Evolutionary conservation across 176 grass and related monocot species (phyloP).

Genomic region (Puya raimondii): DNA sequence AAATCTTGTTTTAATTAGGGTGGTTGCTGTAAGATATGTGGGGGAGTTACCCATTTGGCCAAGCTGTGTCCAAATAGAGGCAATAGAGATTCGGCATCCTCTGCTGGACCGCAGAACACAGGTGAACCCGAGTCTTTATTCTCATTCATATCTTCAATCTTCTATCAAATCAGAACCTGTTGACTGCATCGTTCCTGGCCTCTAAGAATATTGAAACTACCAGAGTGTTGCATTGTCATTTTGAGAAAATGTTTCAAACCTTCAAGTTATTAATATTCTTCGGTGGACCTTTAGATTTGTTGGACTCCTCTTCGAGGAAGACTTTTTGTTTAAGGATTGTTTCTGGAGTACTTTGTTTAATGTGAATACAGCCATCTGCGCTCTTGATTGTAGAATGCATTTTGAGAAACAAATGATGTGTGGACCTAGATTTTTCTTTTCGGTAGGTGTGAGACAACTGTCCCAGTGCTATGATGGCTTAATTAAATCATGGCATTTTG

Average conservation of each 20-base stretch:
- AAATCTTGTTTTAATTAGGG: slow-evolving; percentile 45
- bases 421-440: too few species aligned
- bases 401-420: too few species aligned
- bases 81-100: slow-evolving; percentile 27
- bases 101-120: slow-evolving; percentile 26
- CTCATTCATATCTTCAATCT: neutral
- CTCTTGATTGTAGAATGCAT: too few species aligned
- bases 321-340: too few species aligned
- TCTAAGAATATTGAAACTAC: neutral
- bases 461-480: too few species aligned
- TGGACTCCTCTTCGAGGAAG: too few species aligned
- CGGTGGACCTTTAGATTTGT: slow-evolving; percentile 1
- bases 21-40: slow-evolving; percentile 89
- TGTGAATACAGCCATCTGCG: neutral
- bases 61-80: slow-evolving; percentile 73
- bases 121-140: neutral
- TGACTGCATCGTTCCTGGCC: neutral
- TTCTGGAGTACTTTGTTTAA: slow-evolving; percentile 1
- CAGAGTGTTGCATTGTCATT: slow-evolving; percentile 12
- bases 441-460: too few species aligned
- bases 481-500: too few species aligned
- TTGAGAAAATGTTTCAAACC: neutral
- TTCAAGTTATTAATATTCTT: neutral
- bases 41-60: slow-evolving; percentile 85
- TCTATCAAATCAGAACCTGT: slow-evolving; percentile 10